phyloP scores from a whole-genome alignment of 345 rosid species.

The Pistacia integerrima region DNA sequence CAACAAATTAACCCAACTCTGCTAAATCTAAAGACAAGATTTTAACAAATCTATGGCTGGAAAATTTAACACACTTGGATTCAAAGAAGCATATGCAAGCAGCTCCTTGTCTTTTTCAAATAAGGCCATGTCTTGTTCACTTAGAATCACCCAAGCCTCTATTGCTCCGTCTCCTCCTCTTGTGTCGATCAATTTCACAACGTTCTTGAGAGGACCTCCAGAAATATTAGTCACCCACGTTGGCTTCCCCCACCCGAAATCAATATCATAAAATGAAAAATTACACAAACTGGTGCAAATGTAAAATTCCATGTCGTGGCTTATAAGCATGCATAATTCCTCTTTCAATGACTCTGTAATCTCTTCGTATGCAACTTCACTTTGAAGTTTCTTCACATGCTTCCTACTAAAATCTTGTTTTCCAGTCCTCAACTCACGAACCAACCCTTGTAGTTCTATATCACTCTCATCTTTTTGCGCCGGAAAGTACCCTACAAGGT shows the following conservation, averaged over 20 bases:
- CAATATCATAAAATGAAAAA: conserved; percentile 24
- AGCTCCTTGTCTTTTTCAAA: conserved; percentile 44
- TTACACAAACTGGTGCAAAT: conserved; percentile 26
- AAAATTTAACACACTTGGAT: conserved; percentile 23
- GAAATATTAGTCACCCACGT: conserved; percentile 35
- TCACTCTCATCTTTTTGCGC: not conserved
- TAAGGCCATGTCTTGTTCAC: conserved; percentile 40
- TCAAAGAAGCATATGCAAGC: conserved; percentile 35
- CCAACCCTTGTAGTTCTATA: conserved; percentile 25
- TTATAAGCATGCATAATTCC: not conserved
- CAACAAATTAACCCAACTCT: too few species aligned
- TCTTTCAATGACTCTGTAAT: conserved; percentile 12
- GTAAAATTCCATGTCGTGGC: conserved; percentile 22
- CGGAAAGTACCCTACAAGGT: not conserved
- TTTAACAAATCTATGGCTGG: too few species aligned
- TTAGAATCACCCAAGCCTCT: conserved; percentile 52
- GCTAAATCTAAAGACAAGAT: too few species aligned
- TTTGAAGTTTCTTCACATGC: conserved; percentile 7
- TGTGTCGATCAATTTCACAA: conserved; percentile 31
- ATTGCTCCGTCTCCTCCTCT: conserved; percentile 38
- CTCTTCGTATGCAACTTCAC: not conserved
- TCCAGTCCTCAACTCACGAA: conserved; percentile 23
- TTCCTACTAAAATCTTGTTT: conserved; percentile 1
- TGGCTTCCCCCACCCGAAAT: conserved; percentile 55
- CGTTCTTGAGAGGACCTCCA: conserved; percentile 14